Base-by-base conservation (phyloP, 176 grass and related monocot species). In the Oryza brachyantha region DNA sequence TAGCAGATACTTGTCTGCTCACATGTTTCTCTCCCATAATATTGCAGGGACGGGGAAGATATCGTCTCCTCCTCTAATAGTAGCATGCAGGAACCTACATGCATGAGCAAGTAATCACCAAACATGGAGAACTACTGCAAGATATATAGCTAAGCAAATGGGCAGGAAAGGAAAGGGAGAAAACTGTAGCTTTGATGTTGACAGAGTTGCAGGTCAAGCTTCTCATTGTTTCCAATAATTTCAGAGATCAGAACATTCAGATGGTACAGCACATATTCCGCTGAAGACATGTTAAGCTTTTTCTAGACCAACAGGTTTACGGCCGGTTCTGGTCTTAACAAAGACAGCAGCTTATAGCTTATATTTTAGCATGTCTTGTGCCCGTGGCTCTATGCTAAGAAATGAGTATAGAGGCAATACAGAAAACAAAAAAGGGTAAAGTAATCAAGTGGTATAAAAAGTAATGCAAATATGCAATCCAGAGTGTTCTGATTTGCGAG, bases 11-110 rank as follows among this genome's bases (percentile, higher is more conserved):
- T 78, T 80, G 46, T 36, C 6, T 46, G 36, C 57, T 86, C 46
- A 79, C 85, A 75, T 83, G 78, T 90, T 86, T 86, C 32, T 86
- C 85, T 67, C 59, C 82, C 90, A 96, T 92, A 64, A 57, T 68
- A 64, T 37, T 72, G 61, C 19, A 68, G 68, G 76, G 62, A 82
- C 75, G 14, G 37, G 17, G 79, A 76, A 79, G 63, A 80, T 70
- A 81, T 59, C 68, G 36, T 29, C 55, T 63, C 25, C 38, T 38
- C 62, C 62, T 79, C 35, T 75, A 84, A 79, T 70, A 84, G 54
- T 61, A 74, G 77, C 73, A 73, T 68, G 76, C 71, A 87, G 66
- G 63, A 82, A 38, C 13, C 37, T 70, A 64, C 72, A 76, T 73
- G 84, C 70, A 84, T 50, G 86, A 66, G 74, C 73, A 84, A 81